A percentile compares a stretch with the other conserved stretches of the same genome.
Evolutionary conservation across 2,329 filamentous ascomycete genomes (phyloP).

Genomic region (Hymenoscyphus fraxineus): DNA sequence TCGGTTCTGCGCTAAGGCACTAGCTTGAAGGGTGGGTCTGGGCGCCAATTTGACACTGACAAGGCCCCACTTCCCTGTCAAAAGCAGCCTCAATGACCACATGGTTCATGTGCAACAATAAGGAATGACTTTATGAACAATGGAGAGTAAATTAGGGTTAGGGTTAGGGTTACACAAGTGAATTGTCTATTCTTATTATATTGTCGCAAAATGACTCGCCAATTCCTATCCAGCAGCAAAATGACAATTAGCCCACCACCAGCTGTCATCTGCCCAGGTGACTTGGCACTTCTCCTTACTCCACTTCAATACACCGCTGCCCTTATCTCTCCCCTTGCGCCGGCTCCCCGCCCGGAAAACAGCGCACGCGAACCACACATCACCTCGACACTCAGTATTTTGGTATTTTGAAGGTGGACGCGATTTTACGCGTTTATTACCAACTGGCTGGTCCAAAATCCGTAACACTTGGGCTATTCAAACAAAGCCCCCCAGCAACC

Average conservation of each 20-base stretch:
- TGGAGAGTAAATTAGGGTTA: not conserved
- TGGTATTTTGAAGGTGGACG: conserved; percentile 5
- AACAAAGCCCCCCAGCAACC: conserved; percentile 1
- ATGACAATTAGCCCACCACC: too few relatives aligned
- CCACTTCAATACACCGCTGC: not conserved
- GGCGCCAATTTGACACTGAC: not conserved
- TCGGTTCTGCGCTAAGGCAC: not conserved
- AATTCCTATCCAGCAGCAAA: too few relatives aligned
- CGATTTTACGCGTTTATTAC: conserved; percentile 22
- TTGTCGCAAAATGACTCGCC: too few relatives aligned
- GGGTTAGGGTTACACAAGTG: not conserved
- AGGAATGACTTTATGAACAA: not conserved
- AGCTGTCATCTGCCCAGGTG: too few relatives aligned
- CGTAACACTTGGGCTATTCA: not conserved
- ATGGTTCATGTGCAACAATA: not conserved
- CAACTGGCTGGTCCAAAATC: not conserved
- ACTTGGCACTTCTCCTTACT: not conserved
- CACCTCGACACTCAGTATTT: conserved; percentile 1
- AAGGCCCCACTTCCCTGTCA: not conserved
- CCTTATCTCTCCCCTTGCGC: not conserved
- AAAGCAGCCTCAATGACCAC: not conserved
- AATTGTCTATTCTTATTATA: too few relatives aligned
- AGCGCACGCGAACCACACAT: not conserved
- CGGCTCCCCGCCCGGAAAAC: conserved; percentile 4
- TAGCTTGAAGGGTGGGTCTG: not conserved